phyloP scores from a whole-genome alignment of 2,329 filamentous ascomycete genomes.

The Leptographium wingfieldii region DNA sequence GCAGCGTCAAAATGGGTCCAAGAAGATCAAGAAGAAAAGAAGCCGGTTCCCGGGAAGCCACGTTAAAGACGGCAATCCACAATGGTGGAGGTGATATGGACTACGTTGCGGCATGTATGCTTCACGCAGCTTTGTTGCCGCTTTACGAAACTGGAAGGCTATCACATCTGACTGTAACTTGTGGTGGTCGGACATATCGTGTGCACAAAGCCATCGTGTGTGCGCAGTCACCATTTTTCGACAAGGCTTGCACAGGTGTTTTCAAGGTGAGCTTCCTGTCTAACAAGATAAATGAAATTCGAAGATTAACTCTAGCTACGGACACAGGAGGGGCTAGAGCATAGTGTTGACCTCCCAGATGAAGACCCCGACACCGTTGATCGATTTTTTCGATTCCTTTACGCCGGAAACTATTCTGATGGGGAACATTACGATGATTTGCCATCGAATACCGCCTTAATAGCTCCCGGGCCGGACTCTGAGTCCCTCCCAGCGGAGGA shows the following conservation, averaged over 20 bases:
- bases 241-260: background rate
- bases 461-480: too few relatives aligned
- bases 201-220: background rate
- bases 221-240: background rate
- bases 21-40: too few relatives aligned
- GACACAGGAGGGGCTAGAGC: background rate
- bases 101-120: background rate
- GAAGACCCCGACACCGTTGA: background rate
- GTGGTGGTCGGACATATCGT: background rate
- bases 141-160: background rate
- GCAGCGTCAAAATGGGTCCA: too few relatives aligned
- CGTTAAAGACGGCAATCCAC: background rate
- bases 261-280: background rate
- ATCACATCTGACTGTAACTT: background rate
- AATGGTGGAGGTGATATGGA: background rate
- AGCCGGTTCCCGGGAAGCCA: too few relatives aligned
- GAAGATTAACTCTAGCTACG: background rate
- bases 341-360: background rate
- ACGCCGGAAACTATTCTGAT: background rate
- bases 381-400: background rate
- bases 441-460: too few relatives aligned
- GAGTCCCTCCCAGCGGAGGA: background rate
- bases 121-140: background rate
- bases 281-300: background rate
- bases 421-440: background rate